Evolutionary conservation across 2,329 filamentous ascomycete genomes (phyloP).

Genomic region (Onygenales sp.): DNA sequence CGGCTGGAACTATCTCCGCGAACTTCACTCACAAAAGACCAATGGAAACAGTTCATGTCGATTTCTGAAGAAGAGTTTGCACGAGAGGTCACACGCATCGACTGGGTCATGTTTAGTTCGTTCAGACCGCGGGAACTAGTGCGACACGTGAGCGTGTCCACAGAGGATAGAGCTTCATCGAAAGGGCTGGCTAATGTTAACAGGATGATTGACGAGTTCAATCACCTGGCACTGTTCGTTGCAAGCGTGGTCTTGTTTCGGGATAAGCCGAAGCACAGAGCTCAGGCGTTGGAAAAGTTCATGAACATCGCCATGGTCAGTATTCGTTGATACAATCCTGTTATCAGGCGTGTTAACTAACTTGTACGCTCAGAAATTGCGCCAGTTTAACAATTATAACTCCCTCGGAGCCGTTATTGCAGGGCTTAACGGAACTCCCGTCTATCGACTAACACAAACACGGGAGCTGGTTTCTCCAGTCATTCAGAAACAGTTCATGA

Average conservation of each 20-base stretch:
- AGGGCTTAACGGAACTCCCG: conserved; percentile 78
- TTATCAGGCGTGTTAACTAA: conserved; percentile 7
- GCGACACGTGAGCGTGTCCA: conserved; percentile 72
- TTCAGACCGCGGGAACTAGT: conserved; percentile 89
- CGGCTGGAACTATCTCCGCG: conserved; percentile 60
- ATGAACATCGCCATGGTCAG: conserved; percentile 67
- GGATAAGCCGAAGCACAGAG: conserved; percentile 92
- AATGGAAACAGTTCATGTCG: conserved; percentile 87
- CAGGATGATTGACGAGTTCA: conserved; percentile 89
- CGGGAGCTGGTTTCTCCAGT: conserved; percentile 62
- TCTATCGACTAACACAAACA: conserved; percentile 75
- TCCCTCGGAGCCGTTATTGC: conserved; percentile 88
- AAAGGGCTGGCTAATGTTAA: conserved; percentile 77
- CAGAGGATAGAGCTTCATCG: conserved; percentile 43
- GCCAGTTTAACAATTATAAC: conserved; percentile 94
- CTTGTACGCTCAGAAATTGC: conserved; percentile 51
- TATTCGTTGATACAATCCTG: conserved; percentile 2
- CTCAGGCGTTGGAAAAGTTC: conserved; percentile 86
- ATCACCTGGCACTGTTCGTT: conserved; percentile 74
- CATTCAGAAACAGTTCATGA: conserved; percentile 74
- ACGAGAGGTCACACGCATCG: conserved; percentile 84
- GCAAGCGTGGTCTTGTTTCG: conserved; percentile 76
- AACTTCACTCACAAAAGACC: conserved; percentile 66
- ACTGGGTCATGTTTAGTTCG: conserved; percentile 97
- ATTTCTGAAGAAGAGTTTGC: conserved; percentile 77